Base-by-base conservation (phyloP, 768 basidiomycete genomes). In the Leccinum uliginosum region DNA sequence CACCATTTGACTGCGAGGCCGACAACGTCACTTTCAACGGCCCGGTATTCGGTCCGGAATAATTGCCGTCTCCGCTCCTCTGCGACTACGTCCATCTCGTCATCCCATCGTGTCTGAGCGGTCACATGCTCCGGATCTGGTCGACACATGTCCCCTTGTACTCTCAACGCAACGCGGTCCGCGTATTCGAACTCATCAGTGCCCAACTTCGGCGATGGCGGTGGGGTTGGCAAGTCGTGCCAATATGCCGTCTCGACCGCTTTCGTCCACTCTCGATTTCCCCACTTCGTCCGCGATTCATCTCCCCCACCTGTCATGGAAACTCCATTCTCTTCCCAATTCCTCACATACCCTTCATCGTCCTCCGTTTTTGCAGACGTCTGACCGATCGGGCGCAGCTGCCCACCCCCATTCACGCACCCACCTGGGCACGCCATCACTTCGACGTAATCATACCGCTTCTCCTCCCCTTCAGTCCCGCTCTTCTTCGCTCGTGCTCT, bases 341-440 rank as follows among this genome's bases (percentile, higher is more conserved):
- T 78, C 60, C 88, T 74, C 56, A 71, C 62, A 64, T 84, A 85
- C 9, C 88, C 89, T 69, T 92, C 91, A 53, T 75, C 83, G 65
- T 93, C 80, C 50, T 55, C 63, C n/a, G 55, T 54, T 40, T 67
- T 66, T 44, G 68, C 69, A 26, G 63, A 53, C 7, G 53, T 54
- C 44, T 60, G 60, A 45, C 58, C 40, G 45, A 55, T 58, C 23
- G 59, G 61, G 32, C 65, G 59, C 43, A 71, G 71, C 76, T 98
- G 97, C 6, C 97, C 97, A 21, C 96, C 97, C 8, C 97, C 97
- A 69, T 98, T 98, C 43, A 97, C 92, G 71, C 97, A 98, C 17
- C 97, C 97, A 0, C 89, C 86, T 0, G 97, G 97, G 75, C 97
- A 99, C 32, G 97, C 97, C 97, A 99, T 98, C 60, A 99, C 93